These are phyloP conservation scores for Neoboletus magnificus DNA, from an alignment of 768 basidiomycete genomes.

Conservation along the genomic window DNA sequence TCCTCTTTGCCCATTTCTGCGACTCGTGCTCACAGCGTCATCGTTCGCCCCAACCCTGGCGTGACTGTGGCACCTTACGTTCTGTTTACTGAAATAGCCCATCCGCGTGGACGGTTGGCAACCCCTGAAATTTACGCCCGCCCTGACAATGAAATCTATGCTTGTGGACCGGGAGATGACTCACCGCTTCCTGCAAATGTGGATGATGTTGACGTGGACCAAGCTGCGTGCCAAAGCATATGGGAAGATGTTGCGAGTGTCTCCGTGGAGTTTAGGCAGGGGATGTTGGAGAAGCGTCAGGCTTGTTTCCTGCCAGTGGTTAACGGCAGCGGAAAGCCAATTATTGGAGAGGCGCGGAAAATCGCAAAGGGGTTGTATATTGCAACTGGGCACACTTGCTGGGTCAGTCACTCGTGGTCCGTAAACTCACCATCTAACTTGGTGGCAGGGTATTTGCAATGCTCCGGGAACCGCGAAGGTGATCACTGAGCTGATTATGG, in stretches of 20 bases:
- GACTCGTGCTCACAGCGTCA: slow-evolving; percentile 72
- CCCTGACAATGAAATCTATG: slow-evolving; percentile 66
- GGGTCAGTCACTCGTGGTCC: slow-evolving; percentile 47
- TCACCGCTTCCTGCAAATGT: slow-evolving; percentile 64
- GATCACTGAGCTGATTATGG: slow-evolving; percentile 67
- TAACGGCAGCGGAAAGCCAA: slow-evolving; percentile 54
- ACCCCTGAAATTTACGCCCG: slow-evolving; percentile 73
- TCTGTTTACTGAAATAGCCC: slow-evolving; percentile 74
- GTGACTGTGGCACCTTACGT: slow-evolving; percentile 66
- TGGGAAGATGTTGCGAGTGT: slow-evolving; percentile 57
- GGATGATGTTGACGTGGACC: slow-evolving; percentile 65
- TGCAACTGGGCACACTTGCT: slow-evolving; percentile 77
- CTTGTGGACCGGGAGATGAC: slow-evolving; percentile 78
- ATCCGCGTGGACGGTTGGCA: slow-evolving; percentile 32
- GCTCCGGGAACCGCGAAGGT: slow-evolving; percentile 81
- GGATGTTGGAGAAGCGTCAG: slow-evolving; percentile 50
- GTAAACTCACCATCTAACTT: slow-evolving; percentile 3
- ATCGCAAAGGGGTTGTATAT: slow-evolving; percentile 65
- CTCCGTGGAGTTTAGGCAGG: slow-evolving; percentile 53
- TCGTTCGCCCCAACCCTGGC: slow-evolving; percentile 47
- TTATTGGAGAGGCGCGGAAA: slow-evolving; percentile 59
- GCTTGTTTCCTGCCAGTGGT: slow-evolving; percentile 81
- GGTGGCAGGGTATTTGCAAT: slow-evolving; percentile 66
- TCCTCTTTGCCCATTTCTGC: slow-evolving; percentile 55
- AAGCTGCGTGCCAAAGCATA: slow-evolving; percentile 52